Base-by-base conservation (phyloP, 371 early-diverging fungal species). In the Mucor indicus region DNA sequence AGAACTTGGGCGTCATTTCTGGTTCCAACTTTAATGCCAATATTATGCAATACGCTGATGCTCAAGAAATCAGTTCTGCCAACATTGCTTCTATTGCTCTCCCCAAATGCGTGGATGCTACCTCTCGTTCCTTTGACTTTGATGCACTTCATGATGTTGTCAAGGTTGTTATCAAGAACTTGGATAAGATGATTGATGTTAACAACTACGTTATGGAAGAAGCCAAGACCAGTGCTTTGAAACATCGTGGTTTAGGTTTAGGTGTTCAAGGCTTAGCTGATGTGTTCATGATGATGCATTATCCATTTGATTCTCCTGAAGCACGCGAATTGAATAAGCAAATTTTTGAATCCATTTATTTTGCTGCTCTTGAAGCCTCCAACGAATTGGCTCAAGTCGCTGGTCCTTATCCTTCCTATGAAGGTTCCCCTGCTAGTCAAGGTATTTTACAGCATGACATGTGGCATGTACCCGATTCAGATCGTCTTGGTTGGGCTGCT, bases 181-280 rank as follows among this genome's bases (percentile, higher is more conserved):
- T 99, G 64, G 93, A 99, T 84, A 91, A 86, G 72, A 92, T 97
- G 68, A 98, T 99, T 54, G 98, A 99, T 64, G 78, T 86, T 59
- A 96, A 91, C 77, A 92, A 84, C 66, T 98, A 98, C 72, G 95
- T 98, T 9, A 84, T 97, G 20, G 73, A 72, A 4, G 94, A 95
- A 70, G 89, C 95, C 10, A 67, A 80, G 43, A 75, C 55, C 30
- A 88, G 90, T 55, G 98, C 98, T 79, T 60, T 85, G 66, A 86
- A 86, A 47, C 91, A 98, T 69, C 84, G 99, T 31, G 97, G 98
- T 30, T 83, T 98, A 44, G 98, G 98, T 16, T 74, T 99, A 17
- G 99, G 99, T 39, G 93, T 99, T 4, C 99, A 99, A 72, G 99
- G 99, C 19, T 83, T 99, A 22, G 98, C 99, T 12, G 98, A 99